Evolutionary conservation across 192 early-diverging fungal genomes (phyloP).

Genomic region (Entophlyctis luteolus): DNA sequence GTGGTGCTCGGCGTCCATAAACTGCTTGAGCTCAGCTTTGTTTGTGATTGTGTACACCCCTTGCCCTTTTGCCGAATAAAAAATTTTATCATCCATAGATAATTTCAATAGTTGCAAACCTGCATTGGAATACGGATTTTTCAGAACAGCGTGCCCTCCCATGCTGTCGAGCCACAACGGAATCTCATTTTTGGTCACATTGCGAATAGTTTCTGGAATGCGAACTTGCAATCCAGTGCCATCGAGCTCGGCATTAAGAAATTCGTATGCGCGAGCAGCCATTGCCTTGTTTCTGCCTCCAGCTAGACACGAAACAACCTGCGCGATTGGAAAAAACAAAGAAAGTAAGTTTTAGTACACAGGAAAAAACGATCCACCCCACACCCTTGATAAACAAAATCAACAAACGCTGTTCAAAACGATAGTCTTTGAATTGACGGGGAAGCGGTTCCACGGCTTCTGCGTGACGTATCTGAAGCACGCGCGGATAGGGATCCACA

Average conservation of each 20-base stretch:
- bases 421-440: constrained; percentile 68
- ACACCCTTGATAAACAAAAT: neutral
- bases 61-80: constrained; percentile 40
- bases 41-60: constrained; percentile 89
- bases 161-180: constrained; percentile 77
- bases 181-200: constrained; percentile 75
- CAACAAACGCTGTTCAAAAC: constrained; percentile 63
- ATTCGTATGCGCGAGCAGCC: constrained; percentile 82
- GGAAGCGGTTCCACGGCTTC: constrained; percentile 84
- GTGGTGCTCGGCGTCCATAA: constrained; percentile 73
- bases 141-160: constrained; percentile 81
- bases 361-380: neutral
- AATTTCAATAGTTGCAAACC: constrained; percentile 23
- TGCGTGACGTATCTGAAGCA: constrained; percentile 87
- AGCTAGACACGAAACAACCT: constrained; percentile 77
- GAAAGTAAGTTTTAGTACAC: neutral
- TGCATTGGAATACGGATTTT: constrained; percentile 83
- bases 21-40: constrained; percentile 66
- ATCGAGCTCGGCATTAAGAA: constrained; percentile 76
- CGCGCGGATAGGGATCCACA: constrained; percentile 78
- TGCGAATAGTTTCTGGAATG: constrained; percentile 80
- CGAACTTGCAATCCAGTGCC: constrained; percentile 61
- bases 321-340: neutral
- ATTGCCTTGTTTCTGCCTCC: constrained; percentile 90
- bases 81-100: neutral